A percentile compares a stretch with the other conserved stretches of the same genome.
Evolutionary conservation across 2,329 filamentous ascomycete species (phyloP).

Genomic region (Paecilomyces variotii): DNA sequence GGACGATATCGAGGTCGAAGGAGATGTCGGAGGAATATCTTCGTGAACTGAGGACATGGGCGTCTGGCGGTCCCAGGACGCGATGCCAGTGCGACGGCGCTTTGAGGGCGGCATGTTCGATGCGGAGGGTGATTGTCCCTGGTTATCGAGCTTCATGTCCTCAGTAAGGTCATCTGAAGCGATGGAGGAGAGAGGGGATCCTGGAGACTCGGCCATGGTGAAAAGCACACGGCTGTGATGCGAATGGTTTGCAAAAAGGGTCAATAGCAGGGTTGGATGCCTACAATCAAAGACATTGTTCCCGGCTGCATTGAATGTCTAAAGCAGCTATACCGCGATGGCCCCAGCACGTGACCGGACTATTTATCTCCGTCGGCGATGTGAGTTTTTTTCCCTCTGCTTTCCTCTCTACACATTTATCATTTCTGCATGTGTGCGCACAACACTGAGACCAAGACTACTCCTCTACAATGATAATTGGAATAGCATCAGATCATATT

Average conservation of each 20-base stretch:
- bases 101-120: slow-evolving; percentile 40
- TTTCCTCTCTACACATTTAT: background rate
- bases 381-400: slow-evolving; percentile 1
- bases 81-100: slow-evolving; percentile 37
- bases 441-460: background rate
- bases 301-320: slow-evolving; percentile 14
- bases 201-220: slow-evolving; percentile 48
- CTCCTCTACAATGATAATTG: background rate
- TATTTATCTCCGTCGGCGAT: slow-evolving; percentile 6
- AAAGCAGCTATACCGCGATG: slow-evolving; percentile 1
- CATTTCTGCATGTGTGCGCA: background rate
- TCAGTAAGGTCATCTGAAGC: slow-evolving; percentile 56
- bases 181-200: slow-evolving; percentile 57
- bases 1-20: slow-evolving; percentile 67
- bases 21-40: slow-evolving; percentile 37
- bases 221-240: background rate
- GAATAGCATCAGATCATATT: background rate
- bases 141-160: slow-evolving; percentile 46
- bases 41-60: slow-evolving; percentile 38
- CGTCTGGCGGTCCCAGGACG: slow-evolving; percentile 43
- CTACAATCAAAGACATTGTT: slow-evolving; percentile 1
- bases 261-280: background rate
- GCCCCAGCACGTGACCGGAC: slow-evolving; percentile 16
- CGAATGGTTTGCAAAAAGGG: background rate
- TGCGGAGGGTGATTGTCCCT: slow-evolving; percentile 36